Evolutionary conservation across 352 stramenopile species (phyloP), one percentile per base, ranked within the genome.

Genomic region (Thraustotheca clavata): DNA sequence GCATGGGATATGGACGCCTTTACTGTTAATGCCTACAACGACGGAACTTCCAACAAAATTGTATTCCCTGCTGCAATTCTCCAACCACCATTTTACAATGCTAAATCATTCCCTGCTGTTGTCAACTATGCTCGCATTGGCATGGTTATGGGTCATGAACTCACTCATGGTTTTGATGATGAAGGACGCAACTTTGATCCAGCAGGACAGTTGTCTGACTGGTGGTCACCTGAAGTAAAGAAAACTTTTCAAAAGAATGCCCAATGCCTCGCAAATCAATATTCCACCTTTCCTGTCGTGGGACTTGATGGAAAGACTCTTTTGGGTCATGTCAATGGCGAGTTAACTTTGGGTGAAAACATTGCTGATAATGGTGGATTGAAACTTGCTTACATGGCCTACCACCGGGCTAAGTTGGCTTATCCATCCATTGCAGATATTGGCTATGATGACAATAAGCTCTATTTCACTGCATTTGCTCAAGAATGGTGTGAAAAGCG

Each of bases 131-230:
- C 39, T 4, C 39, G 39, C 39, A 98, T 98, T 61, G 91, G 93
- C 8, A 87, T 80, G 5, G 77, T 98, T 35, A 96, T 98, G 49
- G 95, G 91, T 4, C 93, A 98, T 65, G 95, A 98, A 69, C 91
- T 98, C 71, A 98, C 91, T 1, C 95, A 98, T 69, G 93, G 91
- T 3, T 98, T 98, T 70, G 95, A 98, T 66, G 86, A 95, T 49
- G 83, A 94, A 32, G 94, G 93, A 7, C 75, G 87, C 34, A 91
- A 95, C 62, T 97, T 88, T 59, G 80, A 88, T 54, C 87, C 72
- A 49, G 68, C 88, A 29, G 94, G 94, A 16, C 97, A 97, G 55
- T 77, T 98, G 55, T 73, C 85, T 0, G 80, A 97, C 69, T 98
- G 93, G 93, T 98, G 95, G 91, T 96, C 80, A 22, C 43, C 57